phyloP scores from a whole-genome alignment of 495 filamentous ascomycete species.

The Penicillium herquei region DNA sequence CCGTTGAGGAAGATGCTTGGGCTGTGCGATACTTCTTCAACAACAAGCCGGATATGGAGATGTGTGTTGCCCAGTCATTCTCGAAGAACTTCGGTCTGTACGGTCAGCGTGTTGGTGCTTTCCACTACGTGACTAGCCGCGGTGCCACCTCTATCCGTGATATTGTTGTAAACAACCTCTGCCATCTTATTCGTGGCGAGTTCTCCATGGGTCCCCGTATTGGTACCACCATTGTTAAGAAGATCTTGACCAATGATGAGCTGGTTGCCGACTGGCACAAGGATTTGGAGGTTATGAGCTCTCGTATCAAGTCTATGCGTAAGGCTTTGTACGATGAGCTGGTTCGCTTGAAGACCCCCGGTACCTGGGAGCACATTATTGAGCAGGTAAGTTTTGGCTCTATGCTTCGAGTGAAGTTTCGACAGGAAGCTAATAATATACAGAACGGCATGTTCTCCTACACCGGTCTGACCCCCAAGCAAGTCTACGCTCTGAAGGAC shows the following conservation, averaged over 20 bases:
- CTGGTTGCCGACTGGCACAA: constrained; percentile 47
- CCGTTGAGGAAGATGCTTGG: constrained; percentile 52
- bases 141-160: constrained; percentile 33
- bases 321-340: constrained; percentile 45
- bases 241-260: constrained; percentile 39
- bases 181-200: constrained; percentile 47
- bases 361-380: constrained; percentile 50
- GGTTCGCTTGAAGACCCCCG: constrained; percentile 41
- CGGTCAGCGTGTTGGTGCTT: constrained; percentile 50
- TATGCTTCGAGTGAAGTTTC: neutral
- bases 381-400: constrained; percentile 34
- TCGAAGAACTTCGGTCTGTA: constrained; percentile 59
- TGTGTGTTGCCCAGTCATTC: constrained; percentile 52
- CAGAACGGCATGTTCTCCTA: constrained; percentile 56
- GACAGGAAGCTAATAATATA: constrained; percentile 4
- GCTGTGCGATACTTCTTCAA: constrained; percentile 53
- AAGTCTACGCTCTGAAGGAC: constrained; percentile 45
- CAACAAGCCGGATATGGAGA: constrained; percentile 47
- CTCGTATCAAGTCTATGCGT: constrained; percentile 51
- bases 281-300: constrained; percentile 51
- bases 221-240: constrained; percentile 51
- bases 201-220: constrained; percentile 49
- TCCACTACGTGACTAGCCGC: constrained; percentile 45
- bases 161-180: constrained; percentile 41
- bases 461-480: constrained; percentile 45